Evolutionary conservation across 2,329 filamentous ascomycete genomes (phyloP).

Genomic region (Colletotrichum horii): DNA sequence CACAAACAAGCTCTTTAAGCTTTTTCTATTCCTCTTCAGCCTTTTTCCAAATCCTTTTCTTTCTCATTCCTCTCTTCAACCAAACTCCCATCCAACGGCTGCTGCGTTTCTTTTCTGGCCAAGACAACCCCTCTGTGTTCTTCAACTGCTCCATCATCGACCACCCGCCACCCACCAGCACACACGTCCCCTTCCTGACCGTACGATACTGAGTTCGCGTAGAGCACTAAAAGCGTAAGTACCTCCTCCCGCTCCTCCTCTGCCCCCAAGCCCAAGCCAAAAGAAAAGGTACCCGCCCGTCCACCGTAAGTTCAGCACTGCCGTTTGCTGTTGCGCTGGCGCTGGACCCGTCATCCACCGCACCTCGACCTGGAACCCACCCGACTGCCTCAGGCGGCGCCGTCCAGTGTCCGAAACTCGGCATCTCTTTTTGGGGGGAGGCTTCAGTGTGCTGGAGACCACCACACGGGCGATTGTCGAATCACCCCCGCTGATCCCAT

Average conservation of each 20-base stretch:
- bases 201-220: not conserved
- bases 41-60: not conserved
- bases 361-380: not conserved
- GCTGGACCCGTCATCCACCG: not conserved
- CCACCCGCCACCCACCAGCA: not conserved
- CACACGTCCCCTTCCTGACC: not conserved
- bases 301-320: not conserved
- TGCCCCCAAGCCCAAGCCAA: not conserved
- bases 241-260: not conserved
- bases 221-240: not conserved
- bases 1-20: not conserved
- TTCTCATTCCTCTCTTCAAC: not conserved
- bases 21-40: not conserved
- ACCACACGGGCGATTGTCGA: conserved; percentile 7
- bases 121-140: not conserved
- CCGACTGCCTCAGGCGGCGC: not conserved
- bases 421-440: not conserved
- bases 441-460: not conserved
- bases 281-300: not conserved
- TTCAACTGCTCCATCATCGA: not conserved
- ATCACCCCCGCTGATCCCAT: conserved; percentile 19
- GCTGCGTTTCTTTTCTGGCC: not conserved
- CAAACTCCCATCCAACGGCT: not conserved
- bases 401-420: conserved; percentile 17
- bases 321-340: not conserved